Evolutionary conservation across 495 filamentous ascomycete species (phyloP), one percentile per base, ranked within the genome.

Genomic region (Aspergillus sclerotiicarbonarius): DNA sequence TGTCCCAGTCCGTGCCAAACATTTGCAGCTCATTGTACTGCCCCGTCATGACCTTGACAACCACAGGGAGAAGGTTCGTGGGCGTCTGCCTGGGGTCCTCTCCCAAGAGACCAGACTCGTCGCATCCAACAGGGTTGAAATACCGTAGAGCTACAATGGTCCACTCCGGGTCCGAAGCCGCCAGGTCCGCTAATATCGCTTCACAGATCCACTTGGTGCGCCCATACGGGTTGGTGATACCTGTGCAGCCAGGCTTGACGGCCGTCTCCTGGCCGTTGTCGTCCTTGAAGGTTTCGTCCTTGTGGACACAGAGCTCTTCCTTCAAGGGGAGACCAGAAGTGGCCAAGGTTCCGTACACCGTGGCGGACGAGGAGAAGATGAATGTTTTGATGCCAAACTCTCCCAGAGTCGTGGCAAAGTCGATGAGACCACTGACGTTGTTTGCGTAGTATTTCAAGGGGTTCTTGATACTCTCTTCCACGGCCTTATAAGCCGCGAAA

Each of bases 81-180:
- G 85, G 82, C 29, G 73, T 77, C 53, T 81, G 80, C 53, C 80
- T 71, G n/a, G 85, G 84, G 65, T 84, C 82, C 67, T 88, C 85
- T 32, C 84, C 84, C n/a, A 88, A 70, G 4, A 86, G 66, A 18
- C 85, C 85, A 0, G 82, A 84, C 35, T 84, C 73, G 57, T 88
- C 81, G 65, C 83, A 87, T 6, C 85, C 85, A 30, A 86, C 80
- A 6, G 85, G 85, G 57, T 87, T 88, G 75, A 88, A 88, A 64
- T 88, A 88, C 16, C 85, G 76, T 12, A 88, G 75, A 16, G 82
- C 81, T 20, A 85, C 80, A 59, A 86, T 82, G 10, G 76, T 79
- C 84, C 83, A 87, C 44, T 76, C 76, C 6, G 84, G 77, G 66
- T 86, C 80, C 5, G 85, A 76, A 18, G 68, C 70, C 12, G 83